Conservation (phyloP, 441 rosid genomes). For the Populus hybrid region DNA sequence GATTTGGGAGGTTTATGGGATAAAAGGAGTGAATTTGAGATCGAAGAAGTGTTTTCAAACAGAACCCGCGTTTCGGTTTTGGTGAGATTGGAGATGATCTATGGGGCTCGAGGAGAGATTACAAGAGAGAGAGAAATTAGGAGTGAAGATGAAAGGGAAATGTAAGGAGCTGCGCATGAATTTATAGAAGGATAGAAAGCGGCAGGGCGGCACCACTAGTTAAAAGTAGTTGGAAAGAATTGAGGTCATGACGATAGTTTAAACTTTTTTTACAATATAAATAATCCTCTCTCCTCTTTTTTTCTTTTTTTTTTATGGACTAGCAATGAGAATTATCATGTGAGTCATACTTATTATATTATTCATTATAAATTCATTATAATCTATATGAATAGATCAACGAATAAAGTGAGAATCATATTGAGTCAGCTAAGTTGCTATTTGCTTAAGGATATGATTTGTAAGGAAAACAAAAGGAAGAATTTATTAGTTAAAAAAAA, state of each 20-base stretch:
- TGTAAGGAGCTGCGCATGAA: conserved; percentile 24
- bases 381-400: too few species aligned
- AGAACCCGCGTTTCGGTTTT: background rate
- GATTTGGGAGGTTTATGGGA: background rate
- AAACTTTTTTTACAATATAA: background rate
- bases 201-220: background rate
- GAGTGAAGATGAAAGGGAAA: conserved; percentile 27
- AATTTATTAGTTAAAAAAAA: too few species aligned
- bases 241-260: background rate
- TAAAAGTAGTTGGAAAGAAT: background rate
- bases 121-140: conserved; percentile 13
- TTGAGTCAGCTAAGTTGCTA: too few species aligned
- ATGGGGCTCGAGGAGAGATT: conserved; percentile 12
- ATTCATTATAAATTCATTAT: too few species aligned
- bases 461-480: too few species aligned
- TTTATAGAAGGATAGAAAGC: conserved; percentile 48
- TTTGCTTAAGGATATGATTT: too few species aligned
- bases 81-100: conserved; percentile 3
- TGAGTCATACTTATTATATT: background rate
- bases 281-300: background rate
- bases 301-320: background rate
- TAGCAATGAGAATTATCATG: background rate
- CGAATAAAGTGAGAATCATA: too few species aligned
- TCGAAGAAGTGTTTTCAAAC: background rate
- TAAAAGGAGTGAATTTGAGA: conserved; percentile 2